A percentile compares a stretch with the other conserved stretches of the same genome.
Evolutionary conservation across 371 early-diverging fungal species (phyloP).

Genomic region (Lichtheimia ramosa): DNA sequence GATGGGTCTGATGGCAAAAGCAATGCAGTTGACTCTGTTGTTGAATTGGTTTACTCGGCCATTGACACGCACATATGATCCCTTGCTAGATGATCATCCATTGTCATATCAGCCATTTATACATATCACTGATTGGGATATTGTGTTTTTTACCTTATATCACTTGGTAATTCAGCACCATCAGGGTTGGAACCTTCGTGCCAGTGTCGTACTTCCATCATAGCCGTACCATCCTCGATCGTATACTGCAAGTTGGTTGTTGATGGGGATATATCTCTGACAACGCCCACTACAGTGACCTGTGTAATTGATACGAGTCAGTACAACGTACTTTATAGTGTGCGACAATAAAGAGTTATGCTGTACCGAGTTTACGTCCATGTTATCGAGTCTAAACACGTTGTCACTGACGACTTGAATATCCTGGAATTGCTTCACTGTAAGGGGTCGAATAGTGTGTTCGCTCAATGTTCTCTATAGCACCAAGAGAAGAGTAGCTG

Average conservation of each 20-base stretch:
- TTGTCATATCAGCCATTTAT: neutral
- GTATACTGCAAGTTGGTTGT: constrained; percentile 61
- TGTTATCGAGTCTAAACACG: constrained; percentile 60
- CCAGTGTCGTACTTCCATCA: constrained; percentile 71
- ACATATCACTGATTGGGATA: too few species aligned
- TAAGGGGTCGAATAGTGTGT: constrained; percentile 68
- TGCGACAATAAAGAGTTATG: neutral
- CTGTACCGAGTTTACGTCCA: constrained; percentile 62
- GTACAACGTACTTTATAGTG: neutral
- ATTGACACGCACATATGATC: constrained; percentile 65
- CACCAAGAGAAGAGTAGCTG: neutral
- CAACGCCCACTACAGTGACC: constrained; percentile 66
- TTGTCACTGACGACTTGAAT: constrained; percentile 51
- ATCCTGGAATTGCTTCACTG: constrained; percentile 67
- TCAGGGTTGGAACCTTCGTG: constrained; percentile 20
- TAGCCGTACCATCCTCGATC: constrained; percentile 81
- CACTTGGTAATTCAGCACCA: too few species aligned
- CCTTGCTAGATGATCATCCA: constrained; percentile 26
- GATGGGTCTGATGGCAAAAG: constrained; percentile 60
- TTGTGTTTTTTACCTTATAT: too few species aligned
- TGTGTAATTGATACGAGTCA: constrained; percentile 14
- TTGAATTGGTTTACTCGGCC: constrained; percentile 68
- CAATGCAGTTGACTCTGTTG: constrained; percentile 48
- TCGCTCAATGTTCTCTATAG: constrained; percentile 38
- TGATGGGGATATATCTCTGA: constrained; percentile 52